phyloP scores from a whole-genome alignment of 129 eudicot genomes.

The Helianthus annuus region HanXRQr2.0-SUNRISE NC_035449.2:3180669-3181168 shows the following conservation, averaged over 20 bases:
- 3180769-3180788: slow-evolving; percentile 80
- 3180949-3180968: slow-evolving; percentile 51
- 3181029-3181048: slow-evolving; percentile 31
- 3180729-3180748: slow-evolving; percentile 69
- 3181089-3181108: slow-evolving; percentile 26
- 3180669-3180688: slow-evolving; percentile 62
- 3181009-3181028: slow-evolving; percentile 27
- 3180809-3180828: slow-evolving; percentile 71
- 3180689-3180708: slow-evolving; percentile 58
- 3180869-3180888: slow-evolving; percentile 55
- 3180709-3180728: slow-evolving; percentile 72
- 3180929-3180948: slow-evolving; percentile 75
- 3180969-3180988: slow-evolving; percentile 23
- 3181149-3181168: slow-evolving; percentile 40
- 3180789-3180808: slow-evolving; percentile 85
- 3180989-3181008: slow-evolving; percentile 27
- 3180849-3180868: slow-evolving; percentile 72
- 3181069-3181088: not conserved
- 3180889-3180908: slow-evolving; percentile 63
- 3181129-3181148: slow-evolving; percentile 75
- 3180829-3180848: slow-evolving; percentile 85
- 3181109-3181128: slow-evolving; percentile 84
- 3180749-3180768: slow-evolving; percentile 57
- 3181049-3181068: slow-evolving; percentile 44
- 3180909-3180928: slow-evolving; percentile 60